A percentile compares a stretch with the other conserved stretches of the same genome.
Evolutionary conservation across 805 yeast genomes (phyloP).

Genomic region (Yamadazyma tumulicola): DNA sequence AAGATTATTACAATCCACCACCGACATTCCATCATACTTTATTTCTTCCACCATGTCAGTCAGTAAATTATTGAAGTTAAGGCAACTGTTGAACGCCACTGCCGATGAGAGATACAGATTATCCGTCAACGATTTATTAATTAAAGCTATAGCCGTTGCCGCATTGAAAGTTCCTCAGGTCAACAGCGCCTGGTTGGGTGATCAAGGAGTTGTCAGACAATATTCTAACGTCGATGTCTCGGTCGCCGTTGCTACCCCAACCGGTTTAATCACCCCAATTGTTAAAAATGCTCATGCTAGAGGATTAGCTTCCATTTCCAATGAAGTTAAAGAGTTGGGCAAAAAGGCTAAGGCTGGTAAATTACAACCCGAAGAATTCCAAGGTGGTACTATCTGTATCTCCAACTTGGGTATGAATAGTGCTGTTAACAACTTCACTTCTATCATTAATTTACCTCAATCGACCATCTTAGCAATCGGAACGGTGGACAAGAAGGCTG

Average conservation of each 20-base stretch:
- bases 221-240: slow-evolving; percentile 91
- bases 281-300: slow-evolving; percentile 82
- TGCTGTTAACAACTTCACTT: slow-evolving; percentile 89
- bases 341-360: slow-evolving; percentile 94
- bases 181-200: slow-evolving; percentile 90
- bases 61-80: slow-evolving; percentile 83
- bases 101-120: slow-evolving; percentile 85
- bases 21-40: slow-evolving; percentile 85
- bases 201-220: slow-evolving; percentile 87
- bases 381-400: slow-evolving; percentile 98
- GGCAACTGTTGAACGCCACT: slow-evolving; percentile 81
- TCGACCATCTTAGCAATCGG: slow-evolving; percentile 92
- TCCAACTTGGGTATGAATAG: slow-evolving; percentile 98
- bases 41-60: slow-evolving; percentile 86
- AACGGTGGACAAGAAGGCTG: slow-evolving; percentile 86
- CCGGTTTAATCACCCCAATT: slow-evolving; percentile 96
- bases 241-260: slow-evolving; percentile 97
- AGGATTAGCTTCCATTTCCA: slow-evolving; percentile 82
- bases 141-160: slow-evolving; percentile 93
- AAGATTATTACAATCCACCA: slow-evolving; percentile 84
- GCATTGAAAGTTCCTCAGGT: slow-evolving; percentile 87
- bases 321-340: slow-evolving; percentile 85
- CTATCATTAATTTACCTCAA: slow-evolving; percentile 98
- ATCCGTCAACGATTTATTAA: slow-evolving; percentile 89
- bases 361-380: slow-evolving; percentile 93